A percentile compares a stretch with the other conserved stretches of the same genome.
These are phyloP conservation scores for Rhizophlyctis rosea DNA, from an alignment of 192 early-diverging fungal genomes.

Conservation along the genomic window DNA sequence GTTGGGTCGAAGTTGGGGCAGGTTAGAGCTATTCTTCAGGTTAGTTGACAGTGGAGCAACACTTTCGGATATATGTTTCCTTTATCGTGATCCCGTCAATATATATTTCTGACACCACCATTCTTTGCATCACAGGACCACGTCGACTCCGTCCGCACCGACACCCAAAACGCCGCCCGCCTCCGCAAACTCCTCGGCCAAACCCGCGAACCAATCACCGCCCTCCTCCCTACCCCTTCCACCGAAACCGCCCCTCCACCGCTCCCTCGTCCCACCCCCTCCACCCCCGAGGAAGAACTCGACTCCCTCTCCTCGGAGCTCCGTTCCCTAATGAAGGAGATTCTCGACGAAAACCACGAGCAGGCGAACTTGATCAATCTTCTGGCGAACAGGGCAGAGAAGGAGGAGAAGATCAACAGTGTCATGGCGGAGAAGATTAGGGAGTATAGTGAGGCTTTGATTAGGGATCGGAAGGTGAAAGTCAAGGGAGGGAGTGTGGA, in stretches of 20 bases:
- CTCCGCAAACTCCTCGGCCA: constrained; percentile 11
- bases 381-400: constrained; percentile 14
- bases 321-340: constrained; percentile 13
- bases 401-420: constrained; percentile 25
- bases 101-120: too few relatives aligned
- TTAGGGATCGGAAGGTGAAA: too few relatives aligned
- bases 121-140: too few relatives aligned
- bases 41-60: too few relatives aligned
- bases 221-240: neutral
- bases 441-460: constrained; percentile 23
- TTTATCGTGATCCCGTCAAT: too few relatives aligned
- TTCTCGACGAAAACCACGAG: constrained; percentile 22
- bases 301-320: constrained; percentile 18
- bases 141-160: constrained; percentile 5
- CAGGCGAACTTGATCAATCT: constrained; percentile 16
- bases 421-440: constrained; percentile 25
- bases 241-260: neutral
- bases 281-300: constrained; percentile 20
- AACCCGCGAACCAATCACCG: neutral
- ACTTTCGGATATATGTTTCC: too few relatives aligned
- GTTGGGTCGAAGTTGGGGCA: constrained; percentile 4
- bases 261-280: neutral
- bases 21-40: constrained; percentile 9
- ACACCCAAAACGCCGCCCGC: constrained; percentile 9
- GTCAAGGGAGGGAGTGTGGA: too few relatives aligned